Percentiles rank a stretch among this genome's conserved stretches.
These are phyloP conservation scores for Candida lessepsii DNA, from an alignment of 805 yeast genomes.

Conservation along the genomic window DNA sequence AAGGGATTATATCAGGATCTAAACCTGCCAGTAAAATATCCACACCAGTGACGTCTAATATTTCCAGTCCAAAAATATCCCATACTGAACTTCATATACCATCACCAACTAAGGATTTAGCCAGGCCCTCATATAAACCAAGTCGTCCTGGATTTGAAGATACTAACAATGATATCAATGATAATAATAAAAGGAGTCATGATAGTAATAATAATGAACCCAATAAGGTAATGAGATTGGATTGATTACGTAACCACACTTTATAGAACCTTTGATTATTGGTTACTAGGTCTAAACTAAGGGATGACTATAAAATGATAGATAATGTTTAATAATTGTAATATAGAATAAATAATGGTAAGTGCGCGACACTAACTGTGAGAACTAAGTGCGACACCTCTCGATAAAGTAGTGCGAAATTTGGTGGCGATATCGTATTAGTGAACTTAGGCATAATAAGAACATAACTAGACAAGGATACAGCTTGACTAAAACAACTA, in stretches of 20 bases:
- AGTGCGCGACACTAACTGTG: not conserved
- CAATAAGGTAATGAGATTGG: not conserved
- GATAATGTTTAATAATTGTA: slow-evolving; percentile 5
- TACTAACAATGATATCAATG: slow-evolving; percentile 1
- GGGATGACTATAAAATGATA: too few species aligned
- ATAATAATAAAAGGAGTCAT: slow-evolving; percentile 1
- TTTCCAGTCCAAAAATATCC: slow-evolving; percentile 14
- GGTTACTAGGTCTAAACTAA: too few species aligned
- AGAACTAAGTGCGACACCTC: not conserved
- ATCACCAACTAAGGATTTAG: not conserved
- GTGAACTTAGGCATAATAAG: not conserved
- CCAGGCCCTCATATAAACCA: not conserved
- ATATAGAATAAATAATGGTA: slow-evolving; percentile 4
- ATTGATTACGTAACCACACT: too few species aligned
- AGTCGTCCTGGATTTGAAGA: not conserved
- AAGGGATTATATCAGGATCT: slow-evolving; percentile 24
- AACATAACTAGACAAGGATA: too few species aligned
- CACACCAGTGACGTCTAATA: slow-evolving; percentile 21
- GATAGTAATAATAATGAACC: not conserved
- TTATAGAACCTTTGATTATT: too few species aligned
- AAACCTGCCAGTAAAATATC: slow-evolving; percentile 19
- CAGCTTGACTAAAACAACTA: not conserved
- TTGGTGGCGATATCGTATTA: slow-evolving; percentile 8
- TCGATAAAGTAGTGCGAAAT: slow-evolving; percentile 1
- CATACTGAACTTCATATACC: slow-evolving; percentile 8